Evolutionary conservation across 805 yeast genomes (phyloP).

Genomic region (Wickerhamiella bombiphila): DNA sequence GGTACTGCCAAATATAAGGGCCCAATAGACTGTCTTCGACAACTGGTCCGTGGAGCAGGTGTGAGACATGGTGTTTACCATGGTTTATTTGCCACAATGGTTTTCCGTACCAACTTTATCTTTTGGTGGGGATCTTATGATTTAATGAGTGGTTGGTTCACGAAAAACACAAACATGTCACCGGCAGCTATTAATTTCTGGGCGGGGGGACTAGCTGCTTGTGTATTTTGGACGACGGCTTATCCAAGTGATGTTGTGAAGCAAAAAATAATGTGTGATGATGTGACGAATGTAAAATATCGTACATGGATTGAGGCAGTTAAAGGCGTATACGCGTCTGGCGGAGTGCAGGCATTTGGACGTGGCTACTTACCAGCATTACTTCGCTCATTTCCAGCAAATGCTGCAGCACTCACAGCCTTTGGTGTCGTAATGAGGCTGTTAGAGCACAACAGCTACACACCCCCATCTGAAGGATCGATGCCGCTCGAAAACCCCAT

Average conservation of each 20-base stretch:
- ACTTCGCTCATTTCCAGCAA: slow-evolving; percentile 75
- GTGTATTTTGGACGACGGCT: slow-evolving; percentile 72
- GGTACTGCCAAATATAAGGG: slow-evolving; percentile 53
- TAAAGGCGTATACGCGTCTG: slow-evolving; percentile 41
- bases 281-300: slow-evolving; percentile 55
- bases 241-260: slow-evolving; percentile 83
- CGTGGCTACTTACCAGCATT: slow-evolving; percentile 72
- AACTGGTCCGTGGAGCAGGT: slow-evolving; percentile 37
- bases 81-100: slow-evolving; percentile 73
- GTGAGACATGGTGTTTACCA: slow-evolving; percentile 61
- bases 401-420: slow-evolving; percentile 84
- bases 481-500: too few relatives aligned
- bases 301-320: slow-evolving; percentile 62
- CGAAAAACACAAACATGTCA: slow-evolving; percentile 47
- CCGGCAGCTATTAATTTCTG: slow-evolving; percentile 69
- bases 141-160: slow-evolving; percentile 54
- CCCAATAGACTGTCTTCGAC: slow-evolving; percentile 53
- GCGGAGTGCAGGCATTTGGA: slow-evolving; percentile 57
- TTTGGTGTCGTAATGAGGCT: slow-evolving; percentile 79
- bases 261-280: slow-evolving; percentile 71
- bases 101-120: slow-evolving; percentile 72
- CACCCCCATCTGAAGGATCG: too few relatives aligned
- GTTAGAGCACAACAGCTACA: too few relatives aligned
- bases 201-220: slow-evolving; percentile 80
- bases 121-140: slow-evolving; percentile 95